phyloP scores from a whole-genome alignment of 2,329 filamentous ascomycete genomes.

The Plectosphaerella cucumerina region DNA sequence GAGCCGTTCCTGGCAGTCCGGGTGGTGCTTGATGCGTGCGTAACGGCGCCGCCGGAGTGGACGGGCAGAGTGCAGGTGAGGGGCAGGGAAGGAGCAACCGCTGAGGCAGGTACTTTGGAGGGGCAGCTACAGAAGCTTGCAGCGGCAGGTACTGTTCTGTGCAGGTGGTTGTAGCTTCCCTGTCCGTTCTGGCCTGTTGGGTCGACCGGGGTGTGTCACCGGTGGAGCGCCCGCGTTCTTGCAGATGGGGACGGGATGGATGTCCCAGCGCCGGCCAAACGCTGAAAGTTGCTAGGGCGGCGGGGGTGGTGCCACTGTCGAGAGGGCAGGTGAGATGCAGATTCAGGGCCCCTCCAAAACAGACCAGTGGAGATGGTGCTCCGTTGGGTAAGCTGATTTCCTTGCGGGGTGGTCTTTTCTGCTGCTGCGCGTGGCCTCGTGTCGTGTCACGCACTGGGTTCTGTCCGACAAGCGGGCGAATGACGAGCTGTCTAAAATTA shows the following conservation, averaged over 20 bases:
- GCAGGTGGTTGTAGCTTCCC: background rate
- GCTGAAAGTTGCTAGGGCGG: too few relatives aligned
- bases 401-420: background rate
- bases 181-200: too few relatives aligned
- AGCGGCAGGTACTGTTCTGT: too few relatives aligned
- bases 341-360: too few relatives aligned
- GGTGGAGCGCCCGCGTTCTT: background rate
- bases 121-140: background rate
- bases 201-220: too few relatives aligned
- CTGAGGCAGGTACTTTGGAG: background rate
- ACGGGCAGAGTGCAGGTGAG: background rate
- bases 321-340: too few relatives aligned
- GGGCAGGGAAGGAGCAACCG: background rate
- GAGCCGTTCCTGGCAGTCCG: background rate
- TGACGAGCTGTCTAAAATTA: background rate
- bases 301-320: too few relatives aligned
- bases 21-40: background rate
- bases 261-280: too few relatives aligned
- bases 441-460: background rate
- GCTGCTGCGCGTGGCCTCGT: background rate
- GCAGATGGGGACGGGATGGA: background rate
- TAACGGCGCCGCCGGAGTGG: too few relatives aligned
- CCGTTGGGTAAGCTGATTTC: background rate
- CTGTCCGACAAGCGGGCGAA: slow-evolving; percentile 1
- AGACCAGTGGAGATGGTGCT: too few relatives aligned